Conservation (phyloP, 1,139 yeast genomes). For the Citeromyces hawaiiensis region DNA sequence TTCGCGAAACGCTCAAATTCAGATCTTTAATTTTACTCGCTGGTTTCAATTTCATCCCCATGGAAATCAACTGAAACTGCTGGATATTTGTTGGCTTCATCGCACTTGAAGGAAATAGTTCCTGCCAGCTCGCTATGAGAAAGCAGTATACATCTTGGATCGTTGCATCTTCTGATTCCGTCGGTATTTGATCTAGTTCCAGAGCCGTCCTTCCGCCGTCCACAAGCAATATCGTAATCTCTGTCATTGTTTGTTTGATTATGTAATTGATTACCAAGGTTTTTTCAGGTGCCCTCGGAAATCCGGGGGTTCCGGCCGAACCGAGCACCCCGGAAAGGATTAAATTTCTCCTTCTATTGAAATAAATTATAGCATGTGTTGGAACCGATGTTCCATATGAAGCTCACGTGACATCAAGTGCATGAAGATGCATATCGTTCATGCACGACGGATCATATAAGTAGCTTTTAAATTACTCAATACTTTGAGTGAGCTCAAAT, state of each 20-base stretch:
- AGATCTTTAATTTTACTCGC: conserved; percentile 8
- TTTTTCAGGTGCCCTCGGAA: background rate
- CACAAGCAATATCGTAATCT: background rate
- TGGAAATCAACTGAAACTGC: conserved; percentile 14
- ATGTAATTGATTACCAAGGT: background rate
- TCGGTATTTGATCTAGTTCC: background rate
- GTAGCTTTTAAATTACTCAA: too few relatives aligned
- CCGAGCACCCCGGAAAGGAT: too few relatives aligned
- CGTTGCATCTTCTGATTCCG: background rate
- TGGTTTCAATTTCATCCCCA: conserved; percentile 14
- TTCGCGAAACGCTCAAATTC: conserved; percentile 10
- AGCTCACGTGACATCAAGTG: too few relatives aligned
- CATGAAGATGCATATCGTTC: too few relatives aligned
- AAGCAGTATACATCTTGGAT: background rate
- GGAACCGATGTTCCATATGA: too few relatives aligned
- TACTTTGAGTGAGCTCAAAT: too few relatives aligned
- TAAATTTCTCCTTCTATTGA: too few relatives aligned
- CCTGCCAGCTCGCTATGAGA: background rate
- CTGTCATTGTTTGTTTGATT: background rate
- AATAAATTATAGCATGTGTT: too few relatives aligned
- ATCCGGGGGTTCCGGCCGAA: background rate
- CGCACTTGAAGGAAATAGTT: background rate
- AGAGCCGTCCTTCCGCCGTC: background rate
- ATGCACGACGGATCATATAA: too few relatives aligned
- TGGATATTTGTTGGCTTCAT: conserved; percentile 8